Percentiles rank a stretch among this genome's conserved stretches.
These are phyloP conservation scores for Phytophthora pisi DNA, from an alignment of 352 stramenopile species.

Conservation along the genomic window DNA sequence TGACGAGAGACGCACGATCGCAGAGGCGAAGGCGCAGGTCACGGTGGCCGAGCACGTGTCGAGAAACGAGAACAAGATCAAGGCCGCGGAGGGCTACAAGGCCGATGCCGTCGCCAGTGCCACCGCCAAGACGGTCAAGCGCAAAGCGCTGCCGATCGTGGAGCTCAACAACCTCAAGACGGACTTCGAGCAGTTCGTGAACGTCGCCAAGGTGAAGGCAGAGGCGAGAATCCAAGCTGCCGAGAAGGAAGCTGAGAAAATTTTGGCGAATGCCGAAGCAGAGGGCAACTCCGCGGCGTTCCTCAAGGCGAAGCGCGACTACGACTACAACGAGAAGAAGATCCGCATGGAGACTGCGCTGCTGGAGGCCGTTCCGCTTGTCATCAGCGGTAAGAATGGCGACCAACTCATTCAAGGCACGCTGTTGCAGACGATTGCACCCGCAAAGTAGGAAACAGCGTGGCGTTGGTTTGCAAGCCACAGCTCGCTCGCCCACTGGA, in stretches of 20 bases:
- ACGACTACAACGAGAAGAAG: constrained; percentile 81
- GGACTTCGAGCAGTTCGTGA: constrained; percentile 75
- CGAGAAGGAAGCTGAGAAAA: constrained; percentile 59
- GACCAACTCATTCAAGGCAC: constrained; percentile 73
- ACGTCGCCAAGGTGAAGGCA: constrained; percentile 62
- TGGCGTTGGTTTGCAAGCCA: neutral
- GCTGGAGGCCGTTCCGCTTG: constrained; percentile 62
- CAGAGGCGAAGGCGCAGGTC: constrained; percentile 79
- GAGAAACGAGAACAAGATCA: constrained; percentile 69
- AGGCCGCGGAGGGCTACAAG: constrained; percentile 70
- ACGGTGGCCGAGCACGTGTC: constrained; percentile 66
- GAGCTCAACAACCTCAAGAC: constrained; percentile 62
- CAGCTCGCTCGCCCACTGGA: constrained; percentile 16
- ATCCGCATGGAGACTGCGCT: constrained; percentile 65
- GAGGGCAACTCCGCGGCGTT: constrained; percentile 63
- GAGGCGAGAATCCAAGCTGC: constrained; percentile 75
- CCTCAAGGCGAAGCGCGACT: constrained; percentile 79
- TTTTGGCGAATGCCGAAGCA: constrained; percentile 58
- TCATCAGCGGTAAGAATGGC: constrained; percentile 87
- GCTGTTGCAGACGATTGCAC: constrained; percentile 22
- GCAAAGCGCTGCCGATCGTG: constrained; percentile 61
- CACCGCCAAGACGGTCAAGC: constrained; percentile 59
- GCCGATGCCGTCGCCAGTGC: constrained; percentile 62
- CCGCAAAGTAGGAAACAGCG: constrained; percentile 20
- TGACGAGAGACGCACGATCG: constrained; percentile 77